Evolutionary conservation across 495 filamentous ascomycete genomes (phyloP).

Genomic region (Penicillium atrosanguineum): DNA sequence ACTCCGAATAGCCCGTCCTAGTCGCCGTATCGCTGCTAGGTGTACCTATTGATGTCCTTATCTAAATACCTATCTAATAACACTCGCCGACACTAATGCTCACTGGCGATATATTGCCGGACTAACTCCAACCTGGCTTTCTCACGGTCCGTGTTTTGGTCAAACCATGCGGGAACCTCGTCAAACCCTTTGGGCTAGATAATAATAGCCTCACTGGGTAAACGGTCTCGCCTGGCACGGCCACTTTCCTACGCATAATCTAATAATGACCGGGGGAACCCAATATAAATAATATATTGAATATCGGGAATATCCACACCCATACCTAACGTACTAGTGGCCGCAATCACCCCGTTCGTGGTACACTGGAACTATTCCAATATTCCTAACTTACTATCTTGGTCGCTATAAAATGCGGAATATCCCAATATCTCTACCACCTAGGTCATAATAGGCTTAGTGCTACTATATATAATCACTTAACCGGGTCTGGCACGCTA

Average conservation of each 20-base stretch:
- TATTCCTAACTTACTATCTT: conserved; percentile 1
- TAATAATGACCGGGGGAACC: conserved; percentile 3
- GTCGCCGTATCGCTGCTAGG: too few species aligned
- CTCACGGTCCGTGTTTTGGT: not conserved
- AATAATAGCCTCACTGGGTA: not conserved
- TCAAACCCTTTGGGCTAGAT: not conserved
- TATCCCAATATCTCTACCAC: not conserved
- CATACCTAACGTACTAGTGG: conserved; percentile 22
- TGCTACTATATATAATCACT: conserved; percentile 2
- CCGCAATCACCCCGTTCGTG: conserved; percentile 6
- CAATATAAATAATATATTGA: conserved; percentile 16
- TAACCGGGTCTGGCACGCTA: too few species aligned
- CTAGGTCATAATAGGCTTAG: not conserved
- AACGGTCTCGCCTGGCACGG: conserved; percentile 15
- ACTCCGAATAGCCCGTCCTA: too few species aligned
- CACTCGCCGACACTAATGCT: too few species aligned
- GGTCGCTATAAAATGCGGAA: conserved; percentile 1
- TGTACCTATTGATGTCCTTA: too few species aligned
- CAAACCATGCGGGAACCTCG: not conserved
- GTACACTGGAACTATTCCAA: conserved; percentile 10
- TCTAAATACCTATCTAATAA: too few species aligned
- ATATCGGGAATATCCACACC: conserved; percentile 22
- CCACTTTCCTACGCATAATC: conserved; percentile 27
- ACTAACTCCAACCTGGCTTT: too few species aligned
- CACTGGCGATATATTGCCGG: too few species aligned